These are phyloP conservation scores for Collybiopsis luxurians DNA, from an alignment of 768 basidiomycete genomes.

Conservation along the genomic window DNA sequence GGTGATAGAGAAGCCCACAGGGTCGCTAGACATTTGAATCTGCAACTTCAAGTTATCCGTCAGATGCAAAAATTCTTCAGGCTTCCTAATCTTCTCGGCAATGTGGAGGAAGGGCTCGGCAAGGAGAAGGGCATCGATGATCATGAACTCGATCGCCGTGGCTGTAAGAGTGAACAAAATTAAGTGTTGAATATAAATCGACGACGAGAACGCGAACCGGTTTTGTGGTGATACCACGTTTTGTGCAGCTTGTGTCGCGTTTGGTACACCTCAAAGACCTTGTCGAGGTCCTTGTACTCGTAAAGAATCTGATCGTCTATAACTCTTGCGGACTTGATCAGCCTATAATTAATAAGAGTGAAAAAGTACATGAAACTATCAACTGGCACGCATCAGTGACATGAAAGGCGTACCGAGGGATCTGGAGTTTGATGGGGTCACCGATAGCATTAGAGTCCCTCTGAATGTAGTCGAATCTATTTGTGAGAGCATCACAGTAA, in stretches of 20 bases:
- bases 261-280: slow-evolving; percentile 70
- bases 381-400: not conserved
- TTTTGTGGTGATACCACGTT: slow-evolving; percentile 79
- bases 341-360: slow-evolving; percentile 31
- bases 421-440: slow-evolving; percentile 52
- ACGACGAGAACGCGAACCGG: slow-evolving; percentile 37
- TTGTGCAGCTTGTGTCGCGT: slow-evolving; percentile 82
- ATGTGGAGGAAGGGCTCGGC: slow-evolving; percentile 69
- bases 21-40: slow-evolving; percentile 54
- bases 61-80: slow-evolving; percentile 58
- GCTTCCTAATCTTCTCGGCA: slow-evolving; percentile 51
- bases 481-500: not conserved
- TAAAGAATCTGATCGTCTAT: slow-evolving; percentile 76
- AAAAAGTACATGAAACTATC: not conserved
- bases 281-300: slow-evolving; percentile 77
- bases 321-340: slow-evolving; percentile 74
- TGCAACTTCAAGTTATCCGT: slow-evolving; percentile 64
- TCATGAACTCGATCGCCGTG: slow-evolving; percentile 79
- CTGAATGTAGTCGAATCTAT: slow-evolving; percentile 79
- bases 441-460: slow-evolving; percentile 75
- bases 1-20: slow-evolving; percentile 32
- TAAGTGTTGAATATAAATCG: not conserved
- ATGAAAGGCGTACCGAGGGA: slow-evolving; percentile 44
- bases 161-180: slow-evolving; percentile 37
- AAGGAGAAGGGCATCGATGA: slow-evolving; percentile 68